These are phyloP conservation scores for Parafenestella ontariensis DNA, from an alignment of 2,329 filamentous ascomycete species.

Conservation along the genomic window DNA sequence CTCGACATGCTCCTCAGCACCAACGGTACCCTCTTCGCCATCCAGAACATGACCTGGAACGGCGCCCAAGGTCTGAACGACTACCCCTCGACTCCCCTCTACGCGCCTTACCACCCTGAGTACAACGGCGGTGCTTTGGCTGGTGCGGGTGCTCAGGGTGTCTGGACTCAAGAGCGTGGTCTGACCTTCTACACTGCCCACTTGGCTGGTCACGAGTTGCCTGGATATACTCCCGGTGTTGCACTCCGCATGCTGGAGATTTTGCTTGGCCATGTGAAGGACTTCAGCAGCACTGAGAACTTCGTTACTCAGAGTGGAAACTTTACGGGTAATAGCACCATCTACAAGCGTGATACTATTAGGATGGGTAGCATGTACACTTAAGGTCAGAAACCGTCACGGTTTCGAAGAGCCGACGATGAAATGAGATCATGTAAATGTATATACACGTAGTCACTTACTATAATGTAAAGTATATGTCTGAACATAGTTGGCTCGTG, in stretches of 20 bases:
- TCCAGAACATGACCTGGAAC: constrained; percentile 64
- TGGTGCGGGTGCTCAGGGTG: constrained; percentile 52
- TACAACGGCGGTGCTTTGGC: constrained; percentile 50
- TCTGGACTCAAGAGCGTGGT: constrained; percentile 53
- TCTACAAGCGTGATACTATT: constrained; percentile 26
- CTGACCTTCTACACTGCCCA: constrained; percentile 55
- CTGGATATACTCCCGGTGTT: constrained; percentile 53
- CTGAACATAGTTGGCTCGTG: too few species aligned
- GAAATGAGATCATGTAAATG: not conserved
- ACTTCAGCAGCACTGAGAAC: constrained; percentile 43
- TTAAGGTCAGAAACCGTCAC: not conserved
- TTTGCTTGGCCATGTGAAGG: constrained; percentile 49
- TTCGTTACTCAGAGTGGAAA: constrained; percentile 48
- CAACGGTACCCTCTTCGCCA: constrained; percentile 60
- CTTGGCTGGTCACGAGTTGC: constrained; percentile 53
- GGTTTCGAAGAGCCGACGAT: not conserved
- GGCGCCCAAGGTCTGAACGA: constrained; percentile 56
- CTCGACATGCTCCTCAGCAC: constrained; percentile 59
- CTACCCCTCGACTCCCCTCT: constrained; percentile 52
- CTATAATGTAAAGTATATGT: not conserved
- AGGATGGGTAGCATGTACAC: not conserved
- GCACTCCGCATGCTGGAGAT: constrained; percentile 53
- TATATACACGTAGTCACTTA: not conserved
- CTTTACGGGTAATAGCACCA: constrained; percentile 37
- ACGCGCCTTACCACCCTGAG: constrained; percentile 54